phyloP scores from a whole-genome alignment of 2,329 filamentous ascomycete genomes.

The Orbilia quercus region DNA sequence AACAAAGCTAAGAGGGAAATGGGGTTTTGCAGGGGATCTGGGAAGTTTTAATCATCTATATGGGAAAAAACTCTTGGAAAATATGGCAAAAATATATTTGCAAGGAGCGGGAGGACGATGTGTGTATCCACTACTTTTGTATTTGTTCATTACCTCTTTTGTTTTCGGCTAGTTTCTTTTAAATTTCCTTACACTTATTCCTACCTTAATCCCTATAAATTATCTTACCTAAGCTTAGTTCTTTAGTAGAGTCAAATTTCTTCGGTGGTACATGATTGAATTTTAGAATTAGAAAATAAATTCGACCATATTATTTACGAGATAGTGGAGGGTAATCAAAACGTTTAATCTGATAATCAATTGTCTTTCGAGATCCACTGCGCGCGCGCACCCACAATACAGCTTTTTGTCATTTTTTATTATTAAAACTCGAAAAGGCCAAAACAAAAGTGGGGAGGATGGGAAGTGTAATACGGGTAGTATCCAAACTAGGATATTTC shows the following conservation, averaged over 20 bases:
- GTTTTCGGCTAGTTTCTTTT: slow-evolving; percentile 5
- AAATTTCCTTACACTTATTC: not conserved
- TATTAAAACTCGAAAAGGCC: too few species aligned
- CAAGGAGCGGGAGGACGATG: slow-evolving; percentile 6
- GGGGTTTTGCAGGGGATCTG: slow-evolving; percentile 15
- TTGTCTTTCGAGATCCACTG: slow-evolving; percentile 6
- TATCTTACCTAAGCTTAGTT: too few species aligned
- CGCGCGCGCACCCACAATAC: too few species aligned
- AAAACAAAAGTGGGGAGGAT: too few species aligned
- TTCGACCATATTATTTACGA: too few species aligned
- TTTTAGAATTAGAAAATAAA: too few species aligned
- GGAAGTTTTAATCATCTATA: slow-evolving; percentile 26
- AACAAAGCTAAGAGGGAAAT: slow-evolving; percentile 18
- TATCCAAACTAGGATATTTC: not conserved
- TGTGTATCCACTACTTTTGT: slow-evolving; percentile 38
- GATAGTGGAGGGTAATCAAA: too few species aligned
- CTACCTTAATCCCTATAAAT: slow-evolving; percentile 2
- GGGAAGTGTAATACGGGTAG: not conserved
- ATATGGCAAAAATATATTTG: slow-evolving; percentile 23
- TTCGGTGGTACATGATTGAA: too few species aligned
- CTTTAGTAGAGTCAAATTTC: too few species aligned
- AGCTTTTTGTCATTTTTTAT: too few species aligned
- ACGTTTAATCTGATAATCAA: too few species aligned
- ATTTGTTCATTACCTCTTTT: slow-evolving; percentile 9
- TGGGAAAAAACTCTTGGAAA: slow-evolving; percentile 2